Base-by-base conservation (phyloP, 148 eudicot species). In the Heliosperma pusillum region DNA sequence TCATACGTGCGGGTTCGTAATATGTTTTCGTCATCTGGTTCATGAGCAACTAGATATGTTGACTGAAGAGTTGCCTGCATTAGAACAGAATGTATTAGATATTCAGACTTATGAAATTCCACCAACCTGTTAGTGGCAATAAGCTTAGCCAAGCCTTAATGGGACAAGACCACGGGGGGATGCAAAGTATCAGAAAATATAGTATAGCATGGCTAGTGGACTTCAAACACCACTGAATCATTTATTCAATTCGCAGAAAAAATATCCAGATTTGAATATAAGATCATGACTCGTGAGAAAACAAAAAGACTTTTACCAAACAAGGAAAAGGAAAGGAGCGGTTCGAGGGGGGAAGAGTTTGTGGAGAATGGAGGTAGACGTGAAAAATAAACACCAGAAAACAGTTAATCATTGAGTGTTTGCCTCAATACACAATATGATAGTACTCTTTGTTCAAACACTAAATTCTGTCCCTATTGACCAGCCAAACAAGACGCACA, bases 21-120 rank as follows among this genome's bases (percentile, higher is more conserved):
- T 74, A 95, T 95, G 80, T 95, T 92, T 80, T 92, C 98, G 73
- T 92, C 97, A 79, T 95, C 97, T 72, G 98, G 97, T 82, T 95
- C 98, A 74, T 95, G 89, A 80, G 98, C 98, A 69, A 90, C 91
- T 16, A 95, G 89, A 82, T 92, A 95, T 55, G 90, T 82, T 55
- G 88, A 68, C 80, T 86, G 90, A 64, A 92, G 93, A 13, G 91
- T 88, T 74, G 96, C 92, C 98, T 92, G 92, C 79, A 86, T 50
- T 12, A 74, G 30, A 57, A 58, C n/a, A 66, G 45, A 60, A 26
- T 5, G 36, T 33, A 69, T 16, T 20, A 36, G 13, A 22, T 10
- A 45, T 42, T 25, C 30, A 52, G 30, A 11, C 15, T 11, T 10
- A 21, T 59, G 4, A 10, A 7, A 24, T 33, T 33, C n/a, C 24